A percentile compares a stretch with the other conserved stretches of the same genome.
phyloP scores from a whole-genome alignment of 257 asterid species.

The Petunia secreta region DNA sequence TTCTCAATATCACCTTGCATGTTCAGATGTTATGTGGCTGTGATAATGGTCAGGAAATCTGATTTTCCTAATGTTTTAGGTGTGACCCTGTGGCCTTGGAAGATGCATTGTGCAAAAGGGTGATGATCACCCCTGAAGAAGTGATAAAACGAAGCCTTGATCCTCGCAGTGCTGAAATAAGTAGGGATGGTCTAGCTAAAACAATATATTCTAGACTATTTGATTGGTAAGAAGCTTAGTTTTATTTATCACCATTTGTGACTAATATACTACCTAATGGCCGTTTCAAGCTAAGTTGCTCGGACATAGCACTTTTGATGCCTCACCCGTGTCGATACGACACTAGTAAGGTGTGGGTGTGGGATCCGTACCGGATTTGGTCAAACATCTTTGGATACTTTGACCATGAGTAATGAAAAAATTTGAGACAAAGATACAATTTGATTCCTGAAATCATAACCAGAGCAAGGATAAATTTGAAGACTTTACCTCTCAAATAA shows the following conservation, averaged over 20 bases:
- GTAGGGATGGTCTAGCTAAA: slow-evolving; percentile 97
- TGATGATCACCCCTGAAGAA: slow-evolving; percentile 98
- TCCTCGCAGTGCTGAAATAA: slow-evolving; percentile 86
- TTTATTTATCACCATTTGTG: slow-evolving; percentile 24
- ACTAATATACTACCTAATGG: slow-evolving; percentile 14
- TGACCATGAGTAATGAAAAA: too few relatives aligned
- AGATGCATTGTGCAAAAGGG: slow-evolving; percentile 97
- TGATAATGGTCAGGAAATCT: slow-evolving; percentile 34
- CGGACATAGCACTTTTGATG: too few relatives aligned
- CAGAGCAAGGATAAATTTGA: too few relatives aligned
- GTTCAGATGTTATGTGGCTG: slow-evolving; percentile 38
- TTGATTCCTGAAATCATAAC: too few relatives aligned
- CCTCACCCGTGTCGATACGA: too few relatives aligned
- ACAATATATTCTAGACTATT: slow-evolving; percentile 88
- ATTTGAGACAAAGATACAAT: too few relatives aligned
- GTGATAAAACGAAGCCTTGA: slow-evolving; percentile 96
- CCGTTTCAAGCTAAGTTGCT: not conserved
- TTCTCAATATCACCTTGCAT: slow-evolving; percentile 39
- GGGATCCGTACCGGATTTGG: too few relatives aligned
- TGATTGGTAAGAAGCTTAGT: slow-evolving; percentile 69
- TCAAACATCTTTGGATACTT: too few relatives aligned
- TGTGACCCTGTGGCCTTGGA: slow-evolving; percentile 83
- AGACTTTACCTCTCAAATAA: too few relatives aligned
- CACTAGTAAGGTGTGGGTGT: too few relatives aligned
- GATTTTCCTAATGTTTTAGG: slow-evolving; percentile 52